Conservation (phyloP, 441 rosid genomes). For the Viola pubescens region DNA sequence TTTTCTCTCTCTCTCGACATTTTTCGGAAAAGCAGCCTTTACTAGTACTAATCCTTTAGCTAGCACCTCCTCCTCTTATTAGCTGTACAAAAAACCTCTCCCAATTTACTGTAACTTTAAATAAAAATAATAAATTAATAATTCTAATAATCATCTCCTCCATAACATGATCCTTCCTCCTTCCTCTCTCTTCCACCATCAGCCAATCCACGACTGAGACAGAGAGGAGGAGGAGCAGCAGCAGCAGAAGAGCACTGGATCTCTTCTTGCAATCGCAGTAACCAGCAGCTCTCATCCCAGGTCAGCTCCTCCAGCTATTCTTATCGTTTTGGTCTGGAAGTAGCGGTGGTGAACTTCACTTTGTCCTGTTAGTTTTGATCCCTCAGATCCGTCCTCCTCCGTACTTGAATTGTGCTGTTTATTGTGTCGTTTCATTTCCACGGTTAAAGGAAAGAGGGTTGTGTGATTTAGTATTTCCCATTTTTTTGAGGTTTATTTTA, state of each 20-base stretch:
- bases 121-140: too few relatives aligned
- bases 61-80: neutral
- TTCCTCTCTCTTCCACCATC: neutral
- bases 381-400: constrained; percentile 35
- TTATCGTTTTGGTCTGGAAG: constrained; percentile 4
- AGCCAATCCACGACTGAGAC: too few relatives aligned
- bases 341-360: neutral
- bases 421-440: constrained; percentile 1
- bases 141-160: too few relatives aligned
- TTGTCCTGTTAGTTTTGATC: constrained; percentile 17
- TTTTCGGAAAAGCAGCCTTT: neutral
- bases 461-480: neutral
- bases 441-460: neutral
- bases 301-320: constrained; percentile 10
- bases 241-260: neutral
- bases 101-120: too few relatives aligned
- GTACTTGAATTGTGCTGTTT: constrained; percentile 11
- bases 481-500: constrained; percentile 2
- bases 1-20: neutral
- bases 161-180: neutral
- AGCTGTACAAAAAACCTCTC: neutral
- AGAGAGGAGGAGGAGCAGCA: too few relatives aligned
- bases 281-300: constrained; percentile 12
- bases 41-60: neutral
- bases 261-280: neutral